A percentile compares a stretch with the other conserved stretches of the same genome.
Conservation (phyloP, 192 early-diverging fungal genomes). For the Rhizophagus clarus region DNA sequence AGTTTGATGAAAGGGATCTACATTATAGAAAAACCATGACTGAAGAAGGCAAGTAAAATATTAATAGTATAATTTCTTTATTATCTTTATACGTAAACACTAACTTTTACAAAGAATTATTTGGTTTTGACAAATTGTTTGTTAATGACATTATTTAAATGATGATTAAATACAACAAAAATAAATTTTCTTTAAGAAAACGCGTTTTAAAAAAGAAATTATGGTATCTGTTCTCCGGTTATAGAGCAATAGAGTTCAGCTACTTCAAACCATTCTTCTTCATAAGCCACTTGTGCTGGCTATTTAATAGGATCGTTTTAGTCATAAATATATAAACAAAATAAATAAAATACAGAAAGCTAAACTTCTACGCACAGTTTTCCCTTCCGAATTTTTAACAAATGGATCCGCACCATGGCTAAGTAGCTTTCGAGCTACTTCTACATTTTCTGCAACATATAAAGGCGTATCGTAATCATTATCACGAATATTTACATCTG, state of each 20-base stretch:
- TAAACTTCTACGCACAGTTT: constrained; percentile 37
- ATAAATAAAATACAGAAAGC: not conserved
- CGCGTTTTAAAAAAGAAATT: constrained; percentile 30
- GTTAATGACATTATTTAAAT: not conserved
- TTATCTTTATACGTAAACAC: not conserved
- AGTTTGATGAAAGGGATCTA: constrained; percentile 2
- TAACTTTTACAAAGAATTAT: not conserved
- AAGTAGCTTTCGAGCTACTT: constrained; percentile 67
- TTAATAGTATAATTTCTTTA: not conserved
- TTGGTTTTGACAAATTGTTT: not conserved
- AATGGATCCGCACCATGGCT: constrained; percentile 70
- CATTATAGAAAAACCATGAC: not conserved
- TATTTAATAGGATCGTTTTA: constrained; percentile 12
- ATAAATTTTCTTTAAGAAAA: not conserved
- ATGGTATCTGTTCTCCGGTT: constrained; percentile 56
- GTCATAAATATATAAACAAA: too few species aligned
- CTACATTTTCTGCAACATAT: constrained; percentile 70
- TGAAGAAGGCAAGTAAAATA: constrained; percentile 5
- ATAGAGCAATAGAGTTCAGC: constrained; percentile 59
- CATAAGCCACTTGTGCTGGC: constrained; percentile 57
- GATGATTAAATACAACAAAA: constrained; percentile 44
- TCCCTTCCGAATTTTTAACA: constrained; percentile 64
- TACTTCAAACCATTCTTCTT: constrained; percentile 68
- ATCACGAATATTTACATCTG: constrained; percentile 73
- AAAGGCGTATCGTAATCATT: constrained; percentile 83